Base-by-base conservation (phyloP, 2,329 filamentous ascomycete genomes). In the Pseudogymnoascus sp. region DNA sequence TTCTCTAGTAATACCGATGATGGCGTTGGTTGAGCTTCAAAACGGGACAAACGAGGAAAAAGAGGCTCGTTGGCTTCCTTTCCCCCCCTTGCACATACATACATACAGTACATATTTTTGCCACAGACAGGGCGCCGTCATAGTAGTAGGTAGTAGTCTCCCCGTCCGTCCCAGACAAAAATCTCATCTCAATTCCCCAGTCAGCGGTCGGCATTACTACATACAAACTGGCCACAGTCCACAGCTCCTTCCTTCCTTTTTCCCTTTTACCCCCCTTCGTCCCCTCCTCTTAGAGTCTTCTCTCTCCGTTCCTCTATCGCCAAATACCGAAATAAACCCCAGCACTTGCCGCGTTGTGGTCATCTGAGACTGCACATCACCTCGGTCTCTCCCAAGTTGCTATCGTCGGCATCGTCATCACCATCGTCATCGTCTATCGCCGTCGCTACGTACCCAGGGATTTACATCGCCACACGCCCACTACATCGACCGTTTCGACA, bases 381-480 rank as follows among this genome's bases (percentile, higher is more conserved):
- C 23, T 53, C 46, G 46, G 46, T 3, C 46, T 3, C 46, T 46
- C 42, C 21, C 42, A 21, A 46, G 42, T 23, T 23, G 42, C 42
- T 46, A n/a, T 31, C 23, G 23, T 23, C 42, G 42, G 5, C 21
- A 50, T 28, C 25, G 25, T 31, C 25, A 46, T 25, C 42, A 4
- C 5, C 7, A 53, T 53, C 46, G 46, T 53, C 46, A 53, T 53
- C 25, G 23, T 11, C 28, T 31, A 31, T 31, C 28, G 28, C 28
- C 14, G 46, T 7, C 5, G 23, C 25, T 53, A 53, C 46, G 46
- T 53, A 53, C 28, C 46, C 25, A 5, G 23, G 8, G 46, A 53
- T 53, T 31, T 28, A 31, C 46, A 53, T 53, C 46, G 46, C 46
- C 46, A 53, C 46, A 53, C 25, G 46, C 44, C 44, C 23, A 53